Base-by-base conservation (phyloP, 768 basidiomycete genomes). In the Leucogyrophana mollusca region DNA sequence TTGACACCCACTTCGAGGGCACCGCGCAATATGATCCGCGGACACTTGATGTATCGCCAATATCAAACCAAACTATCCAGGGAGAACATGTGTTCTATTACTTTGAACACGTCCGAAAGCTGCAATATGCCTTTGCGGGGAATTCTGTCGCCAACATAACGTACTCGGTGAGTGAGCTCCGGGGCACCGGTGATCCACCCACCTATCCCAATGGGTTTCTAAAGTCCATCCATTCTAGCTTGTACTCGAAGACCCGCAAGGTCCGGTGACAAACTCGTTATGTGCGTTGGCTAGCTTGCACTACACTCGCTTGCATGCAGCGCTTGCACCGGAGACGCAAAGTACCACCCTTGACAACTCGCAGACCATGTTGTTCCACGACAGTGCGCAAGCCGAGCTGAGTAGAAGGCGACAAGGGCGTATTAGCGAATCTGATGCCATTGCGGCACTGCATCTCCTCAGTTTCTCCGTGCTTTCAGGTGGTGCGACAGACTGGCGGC, bases 241-340 rank as follows among this genome's bases (percentile, higher is more conserved):
- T 43, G 77, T 88, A 46, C 66, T 79, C 33, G 72, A 79, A 57
- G 77, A 88, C 43, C 85, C 85, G 17, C 77, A 76, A 44, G 87
- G 89, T 35, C 77, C 85, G 2, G 78, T 89, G 34, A 79, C 85
- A 4, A 79, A 81, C 60, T 83, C 87, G 4, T 74, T 89, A 27
- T 87, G 83, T 63, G 87, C 89, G n/a, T 72, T 90, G 39, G 79
- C 86, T 34, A 79, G 79, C 56, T 73, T 89, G 33, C 87, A 90
- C 61, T 76, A 77, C 56, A 80, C 76, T 50, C 78, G 78, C 40
- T 73, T 76, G 64, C 81, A 80, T 27, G 73, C 82, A 22, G 74
- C 80, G 20, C 78, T 79, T 50, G 84, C 84, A n/a, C 63, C 80
- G 38, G 78, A 86, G 57, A 67, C 75, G 38, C 72, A 75, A 24